Evolutionary conservation across 306 rosid genomes (phyloP).

Genomic region (Astragalus glycyphyllos): DNA sequence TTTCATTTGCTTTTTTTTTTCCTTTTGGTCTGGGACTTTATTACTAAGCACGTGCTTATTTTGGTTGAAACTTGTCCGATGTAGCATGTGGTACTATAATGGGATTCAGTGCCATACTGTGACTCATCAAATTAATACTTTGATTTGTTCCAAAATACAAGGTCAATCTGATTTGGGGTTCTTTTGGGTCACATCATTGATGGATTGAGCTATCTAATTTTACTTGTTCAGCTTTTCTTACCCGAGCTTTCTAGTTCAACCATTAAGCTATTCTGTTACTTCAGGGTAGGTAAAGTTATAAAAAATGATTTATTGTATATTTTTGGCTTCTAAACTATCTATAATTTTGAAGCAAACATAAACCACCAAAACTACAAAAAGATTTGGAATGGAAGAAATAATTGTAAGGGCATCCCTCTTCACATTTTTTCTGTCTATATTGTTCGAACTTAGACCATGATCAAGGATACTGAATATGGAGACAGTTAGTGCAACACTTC

Average conservation of each 20-base stretch:
- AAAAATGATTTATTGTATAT: no score
- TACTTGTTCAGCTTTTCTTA: background rate
- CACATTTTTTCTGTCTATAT: no score
- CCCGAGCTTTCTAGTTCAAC: background rate
- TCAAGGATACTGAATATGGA: no score
- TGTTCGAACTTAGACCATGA: no score
- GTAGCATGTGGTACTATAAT: background rate
- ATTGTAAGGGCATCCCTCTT: no score
- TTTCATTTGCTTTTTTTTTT: background rate
- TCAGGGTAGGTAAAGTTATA: no score
- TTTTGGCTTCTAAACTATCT: no score
- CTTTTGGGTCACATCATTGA: slow-evolving; percentile 15
- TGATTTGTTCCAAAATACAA: slow-evolving; percentile 14
- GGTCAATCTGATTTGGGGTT: background rate
- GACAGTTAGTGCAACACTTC: no score
- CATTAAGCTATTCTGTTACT: background rate
- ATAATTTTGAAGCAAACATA: no score
- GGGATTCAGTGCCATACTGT: slow-evolving; percentile 10
- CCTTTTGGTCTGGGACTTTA: slow-evolving; percentile 28
- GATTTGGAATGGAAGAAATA: no score
- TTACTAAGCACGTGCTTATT: slow-evolving; percentile 1
- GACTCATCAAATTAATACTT: slow-evolving; percentile 6
- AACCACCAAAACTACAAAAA: no score
- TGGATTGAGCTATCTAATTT: background rate
- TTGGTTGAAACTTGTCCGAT: slow-evolving; percentile 28